Percentiles rank a stretch among this genome's conserved stretches.
These are phyloP conservation scores for Aspergillus phoenicis DNA, from an alignment of 2,329 filamentous ascomycete species.

Conservation along the genomic window DNA sequence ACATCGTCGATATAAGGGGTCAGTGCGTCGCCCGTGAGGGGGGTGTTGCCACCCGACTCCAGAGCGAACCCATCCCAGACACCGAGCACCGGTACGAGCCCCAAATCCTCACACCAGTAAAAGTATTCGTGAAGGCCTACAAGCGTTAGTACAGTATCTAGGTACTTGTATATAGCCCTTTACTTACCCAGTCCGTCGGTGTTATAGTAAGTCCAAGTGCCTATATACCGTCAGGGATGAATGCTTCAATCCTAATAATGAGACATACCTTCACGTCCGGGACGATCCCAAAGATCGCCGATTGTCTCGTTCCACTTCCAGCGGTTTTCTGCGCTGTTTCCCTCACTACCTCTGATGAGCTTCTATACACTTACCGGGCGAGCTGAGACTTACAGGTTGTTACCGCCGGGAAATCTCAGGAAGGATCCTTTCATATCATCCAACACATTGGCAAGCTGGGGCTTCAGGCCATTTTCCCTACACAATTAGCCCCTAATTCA, in stretches of 20 bases:
- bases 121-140: constrained; percentile 53
- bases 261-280: constrained; percentile 46
- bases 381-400: constrained; percentile 53
- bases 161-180: neutral
- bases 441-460: constrained; percentile 58
- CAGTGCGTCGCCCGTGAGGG: constrained; percentile 38
- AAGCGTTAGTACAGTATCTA: constrained; percentile 39
- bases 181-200: neutral
- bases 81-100: constrained; percentile 47
- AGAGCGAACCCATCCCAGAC: constrained; percentile 51
- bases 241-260: no score
- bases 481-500: constrained; percentile 2
- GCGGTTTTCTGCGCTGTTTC: constrained; percentile 21
- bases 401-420: constrained; percentile 66
- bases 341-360: constrained; percentile 20
- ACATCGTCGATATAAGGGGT: constrained; percentile 40
- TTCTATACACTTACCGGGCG: constrained; percentile 2
- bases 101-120: constrained; percentile 51
- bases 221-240: neutral
- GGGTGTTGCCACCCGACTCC: constrained; percentile 33
- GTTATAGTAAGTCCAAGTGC: constrained; percentile 1
- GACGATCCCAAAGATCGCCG: constrained; percentile 52
- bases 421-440: constrained; percentile 58
- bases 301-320: constrained; percentile 59
- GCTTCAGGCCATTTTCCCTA: constrained; percentile 56